Evolutionary conservation across 345 rosid species (phyloP).

Genomic region (Odontarrhena argentea): DNA sequence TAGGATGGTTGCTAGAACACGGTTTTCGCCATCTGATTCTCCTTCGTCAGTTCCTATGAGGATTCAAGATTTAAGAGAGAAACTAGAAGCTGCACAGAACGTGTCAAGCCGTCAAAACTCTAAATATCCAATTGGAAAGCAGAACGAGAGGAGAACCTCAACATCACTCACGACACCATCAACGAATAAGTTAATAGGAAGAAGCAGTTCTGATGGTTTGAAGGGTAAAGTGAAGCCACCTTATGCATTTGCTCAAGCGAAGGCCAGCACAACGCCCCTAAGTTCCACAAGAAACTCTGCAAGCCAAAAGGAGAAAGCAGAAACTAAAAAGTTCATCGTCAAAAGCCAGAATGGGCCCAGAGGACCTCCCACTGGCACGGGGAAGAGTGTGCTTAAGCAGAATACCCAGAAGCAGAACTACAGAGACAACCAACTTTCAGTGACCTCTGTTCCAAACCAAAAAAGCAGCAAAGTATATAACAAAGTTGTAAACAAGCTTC

Average conservation of each 20-base stretch:
- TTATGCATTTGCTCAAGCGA: conserved; percentile 49
- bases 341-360: conserved; percentile 49
- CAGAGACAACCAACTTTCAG: conserved; percentile 45
- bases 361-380: conserved; percentile 43
- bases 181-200: conserved; percentile 41
- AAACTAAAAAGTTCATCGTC: conserved; percentile 43
- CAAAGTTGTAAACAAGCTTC: conserved; percentile 47
- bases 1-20: conserved; percentile 43
- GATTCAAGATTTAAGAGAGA: conserved; percentile 72
- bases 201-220: conserved; percentile 40
- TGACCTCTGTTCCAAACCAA: conserved; percentile 45
- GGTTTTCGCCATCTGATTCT: conserved; percentile 49
- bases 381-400: conserved; percentile 59
- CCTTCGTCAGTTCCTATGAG: conserved; percentile 71
- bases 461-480: conserved; percentile 43
- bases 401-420: conserved; percentile 80
- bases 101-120: conserved; percentile 49
- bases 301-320: conserved; percentile 53
- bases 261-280: conserved; percentile 42
- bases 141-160: conserved; percentile 41
- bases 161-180: conserved; percentile 24
- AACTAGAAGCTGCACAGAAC: conserved; percentile 64
- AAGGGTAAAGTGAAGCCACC: conserved; percentile 52
- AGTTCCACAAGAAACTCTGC: conserved; percentile 33
- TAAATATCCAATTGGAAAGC: conserved; percentile 46